Base-by-base conservation (phyloP, 768 basidiomycete genomes). In the Boletus bicolor region DNA sequence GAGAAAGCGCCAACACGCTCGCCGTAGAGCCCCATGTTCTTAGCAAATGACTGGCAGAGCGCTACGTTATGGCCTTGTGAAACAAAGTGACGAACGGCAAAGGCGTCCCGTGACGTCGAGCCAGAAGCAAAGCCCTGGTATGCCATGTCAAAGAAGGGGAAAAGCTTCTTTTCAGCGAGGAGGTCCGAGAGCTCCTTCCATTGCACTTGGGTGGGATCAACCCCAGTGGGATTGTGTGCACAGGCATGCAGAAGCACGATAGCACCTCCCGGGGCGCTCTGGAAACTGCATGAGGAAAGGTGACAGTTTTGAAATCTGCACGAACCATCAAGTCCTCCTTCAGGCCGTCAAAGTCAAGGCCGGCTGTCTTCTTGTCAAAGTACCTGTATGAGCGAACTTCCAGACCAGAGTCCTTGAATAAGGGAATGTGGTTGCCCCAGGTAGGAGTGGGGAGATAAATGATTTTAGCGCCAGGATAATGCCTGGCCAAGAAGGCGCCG, bases 101-200 rank as follows among this genome's bases (percentile, higher is more conserved):
- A 95, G 11, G 96, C 97, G 68, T 99, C 97, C 53, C 85, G 86
- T 61, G 86, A 72, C 61, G 92, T 93, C 49, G 86, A 86, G 49
- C 97, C 97, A 24, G 95, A 97, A 36, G 97, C 96, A 72, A 99
- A 99, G 49, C 97, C 97, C 75, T 97, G 93, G 79, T 99, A 99
- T 15, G 97, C 96, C 94, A 98, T 98, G 75, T 99, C 97, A 72
- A 98, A 98, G 85, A 98, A 93, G 50, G 96, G 91, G 85, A 98
- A 96, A 64, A 96, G 82, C 60, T 85, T 83, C 78, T 84, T 91
- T 77, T 93, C 89, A 68, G 91, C 86, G 63, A 96, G 75, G 56
- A 98, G 78, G 64, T 93, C 82, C 42, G 91, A 93, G 58, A 99
- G 85, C 71, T 91, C 83, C 57, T 79, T 81, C 97, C 97, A 99